phyloP scores from a whole-genome alignment of 371 early-diverging fungal genomes.

The Neoconidiobolus thromboides region DNA sequence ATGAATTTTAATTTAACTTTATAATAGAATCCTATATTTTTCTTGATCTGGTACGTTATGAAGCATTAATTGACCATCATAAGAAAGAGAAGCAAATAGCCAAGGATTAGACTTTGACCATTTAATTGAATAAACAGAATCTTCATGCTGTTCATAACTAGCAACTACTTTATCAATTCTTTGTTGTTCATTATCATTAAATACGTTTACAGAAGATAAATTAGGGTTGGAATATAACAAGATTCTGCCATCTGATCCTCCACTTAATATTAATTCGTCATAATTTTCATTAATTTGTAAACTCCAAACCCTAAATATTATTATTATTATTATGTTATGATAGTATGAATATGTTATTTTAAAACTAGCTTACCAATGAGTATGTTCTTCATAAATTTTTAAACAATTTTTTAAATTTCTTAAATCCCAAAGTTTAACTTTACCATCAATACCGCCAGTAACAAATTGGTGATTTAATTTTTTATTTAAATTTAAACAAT shows the following conservation, averaged over 20 bases:
- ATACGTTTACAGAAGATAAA: constrained; percentile 37
- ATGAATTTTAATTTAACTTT: neutral
- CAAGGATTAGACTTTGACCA: constrained; percentile 86
- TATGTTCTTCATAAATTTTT: constrained; percentile 46
- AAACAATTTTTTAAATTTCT: constrained; percentile 30
- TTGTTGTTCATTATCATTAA: constrained; percentile 11
- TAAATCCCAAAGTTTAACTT: constrained; percentile 66
- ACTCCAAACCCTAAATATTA: constrained; percentile 44
- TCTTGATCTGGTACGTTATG: constrained; percentile 70
- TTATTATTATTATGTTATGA: no score
- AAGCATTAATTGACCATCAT: constrained; percentile 77
- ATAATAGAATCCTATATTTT: constrained; percentile 57
- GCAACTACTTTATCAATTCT: constrained; percentile 10
- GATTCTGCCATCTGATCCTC: constrained; percentile 68
- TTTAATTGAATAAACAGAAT: constrained; percentile 68
- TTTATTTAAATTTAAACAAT: no score
- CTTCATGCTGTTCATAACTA: constrained; percentile 66
- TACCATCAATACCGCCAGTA: constrained; percentile 71
- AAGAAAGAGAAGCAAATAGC: constrained; percentile 84
- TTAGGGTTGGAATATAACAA: constrained; percentile 64
- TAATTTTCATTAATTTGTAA: constrained; percentile 69
- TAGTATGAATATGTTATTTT: neutral
- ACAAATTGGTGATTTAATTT: constrained; percentile 47
- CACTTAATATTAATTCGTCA: constrained; percentile 72
- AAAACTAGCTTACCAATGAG: constrained; percentile 49